Percentiles rank a stretch among this genome's conserved stretches.
phyloP scores from a whole-genome alignment of 371 early-diverging fungal species.

The Mortierella sp. region DNA sequence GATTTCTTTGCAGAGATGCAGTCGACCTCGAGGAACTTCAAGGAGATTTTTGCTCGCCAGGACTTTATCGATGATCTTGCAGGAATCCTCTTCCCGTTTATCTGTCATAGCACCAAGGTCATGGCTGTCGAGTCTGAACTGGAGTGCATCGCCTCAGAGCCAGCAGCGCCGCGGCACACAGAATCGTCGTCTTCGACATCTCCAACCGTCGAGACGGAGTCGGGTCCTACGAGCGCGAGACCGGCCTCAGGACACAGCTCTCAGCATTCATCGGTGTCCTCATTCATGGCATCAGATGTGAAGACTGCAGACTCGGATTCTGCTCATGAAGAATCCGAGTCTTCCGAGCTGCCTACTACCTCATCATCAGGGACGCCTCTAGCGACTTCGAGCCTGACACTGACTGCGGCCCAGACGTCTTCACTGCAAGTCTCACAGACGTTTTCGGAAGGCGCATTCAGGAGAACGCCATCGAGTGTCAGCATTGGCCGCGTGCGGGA shows the following conservation, averaged over 20 bases:
- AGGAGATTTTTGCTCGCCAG: constrained; percentile 63
- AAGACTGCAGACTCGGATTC: constrained; percentile 15
- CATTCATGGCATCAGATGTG: constrained; percentile 24
- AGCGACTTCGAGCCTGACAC: constrained; percentile 15
- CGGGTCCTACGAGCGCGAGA: neutral
- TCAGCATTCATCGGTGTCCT: constrained; percentile 40
- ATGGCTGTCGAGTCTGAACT: constrained; percentile 62
- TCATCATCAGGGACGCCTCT: constrained; percentile 5
- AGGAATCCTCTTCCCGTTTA: constrained; percentile 63
- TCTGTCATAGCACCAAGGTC: constrained; percentile 59
- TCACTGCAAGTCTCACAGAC: constrained; percentile 39
- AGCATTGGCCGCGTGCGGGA: constrained; percentile 43
- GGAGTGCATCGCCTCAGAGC: constrained; percentile 57
- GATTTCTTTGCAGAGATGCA: constrained; percentile 70
- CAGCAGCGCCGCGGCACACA: constrained; percentile 14
- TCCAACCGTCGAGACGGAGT: constrained; percentile 3
- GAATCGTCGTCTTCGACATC: constrained; percentile 2
- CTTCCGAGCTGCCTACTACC: constrained; percentile 24
- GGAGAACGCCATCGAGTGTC: constrained; percentile 30
- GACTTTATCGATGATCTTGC: constrained; percentile 70
- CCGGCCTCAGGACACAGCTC: constrained; percentile 32
- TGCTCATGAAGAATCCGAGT: constrained; percentile 16
- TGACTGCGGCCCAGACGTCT: constrained; percentile 24
- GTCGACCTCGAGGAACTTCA: constrained; percentile 62
- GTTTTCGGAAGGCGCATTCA: constrained; percentile 43